Base-by-base conservation (phyloP, 306 rosid genomes). In the Clitoria ternatea region DNA sequence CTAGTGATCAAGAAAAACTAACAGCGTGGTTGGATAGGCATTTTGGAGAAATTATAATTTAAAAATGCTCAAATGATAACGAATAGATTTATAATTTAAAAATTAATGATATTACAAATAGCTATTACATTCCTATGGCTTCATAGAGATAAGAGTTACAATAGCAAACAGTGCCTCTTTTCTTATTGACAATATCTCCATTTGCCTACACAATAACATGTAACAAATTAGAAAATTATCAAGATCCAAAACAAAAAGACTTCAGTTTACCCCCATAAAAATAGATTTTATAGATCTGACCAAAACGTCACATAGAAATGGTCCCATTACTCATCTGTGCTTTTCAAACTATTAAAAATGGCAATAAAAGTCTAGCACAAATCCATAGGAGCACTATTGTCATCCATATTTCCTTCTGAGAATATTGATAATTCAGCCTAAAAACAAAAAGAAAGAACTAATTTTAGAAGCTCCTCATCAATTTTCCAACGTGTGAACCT, bases 101-200 rank as follows among this genome's bases (percentile, higher is more conserved):
- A n/a, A n/a, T n/a, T n/a, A n/a, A n/a, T n/a, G n/a, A n/a, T n/a
- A n/a, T n/a, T n/a, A n/a, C n/a, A n/a, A n/a, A n/a, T n/a, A n/a
- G n/a, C n/a, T n/a, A n/a, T 60, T 45, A 19, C 49, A 54, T 15
- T 62, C 27, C 79, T 77, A 73, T 7, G 77, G 83, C 61, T 79
- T 74, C 62, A 68, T 55, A 32, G 89, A 84, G 81, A 92, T 20
- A 32, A 80, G 74, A 45, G 89, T 77, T 65, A 90, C 92, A 6
- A 96, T 96, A 12, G 84, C 69, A 77, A 87, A 89, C 2, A 92
- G 55, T 23, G 92, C 95, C 78, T 87, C 96, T 81, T 83, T 92
- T 8, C 85, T 92, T 11, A 75, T 43, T 1, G 89, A 66, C 47
- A 54, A 52, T 53, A 89, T 82, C 78, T 86, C 92, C 87, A 86